Base-by-base conservation (phyloP, 2,329 filamentous ascomycete genomes). In the Fusarium phyllophilum region DNA sequence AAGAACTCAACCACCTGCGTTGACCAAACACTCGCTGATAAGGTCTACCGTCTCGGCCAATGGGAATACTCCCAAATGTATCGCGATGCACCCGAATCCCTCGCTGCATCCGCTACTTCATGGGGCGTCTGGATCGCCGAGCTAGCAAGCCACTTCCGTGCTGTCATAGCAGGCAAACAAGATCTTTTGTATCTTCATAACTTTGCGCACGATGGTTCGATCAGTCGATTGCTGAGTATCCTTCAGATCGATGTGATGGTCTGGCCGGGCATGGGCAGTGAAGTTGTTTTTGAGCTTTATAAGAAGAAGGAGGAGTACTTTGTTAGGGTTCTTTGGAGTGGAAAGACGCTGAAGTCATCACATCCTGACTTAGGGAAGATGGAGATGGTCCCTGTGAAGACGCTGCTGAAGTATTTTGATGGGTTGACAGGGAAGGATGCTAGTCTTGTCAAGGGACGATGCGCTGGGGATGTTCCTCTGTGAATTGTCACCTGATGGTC, bases 61-160 rank as follows among this genome's bases (percentile, higher is more conserved):
- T 96, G 93, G 86, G 94, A 96, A 81, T 96, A 96, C 83, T 91
- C 88, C 20, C 92, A 91, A 78, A 89, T 94, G 61, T 94, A 94
- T 82, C 92, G 94, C 62, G 92, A 93, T 75, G 85, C 89, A 1
- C 83, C 87, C 1, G 80, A 86, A 22, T 91, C 91, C 3, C 86
- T 97, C 0, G 85, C 85, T 2, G 91, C 91, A 1, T 90, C 90
- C 41, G 84, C 85, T 1, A 87, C 86, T 1, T 88, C 87, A 5
- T 92, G 90, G 74, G 94, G 94, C 9, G 90, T 96, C 8, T 96
- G 90, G 89, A 79, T 94, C 22, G 92, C 91, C 1, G 93, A 96
- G 81, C 83, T 96, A 36, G 89, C 89, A 3, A 84, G 86, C 38
- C 90, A 94, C 78, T 82, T 96, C 29, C 88, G 92, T 3, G 84